Conservation (phyloP, 2,329 filamentous ascomycete genomes). For the Colletotrichum agaves region DNA sequence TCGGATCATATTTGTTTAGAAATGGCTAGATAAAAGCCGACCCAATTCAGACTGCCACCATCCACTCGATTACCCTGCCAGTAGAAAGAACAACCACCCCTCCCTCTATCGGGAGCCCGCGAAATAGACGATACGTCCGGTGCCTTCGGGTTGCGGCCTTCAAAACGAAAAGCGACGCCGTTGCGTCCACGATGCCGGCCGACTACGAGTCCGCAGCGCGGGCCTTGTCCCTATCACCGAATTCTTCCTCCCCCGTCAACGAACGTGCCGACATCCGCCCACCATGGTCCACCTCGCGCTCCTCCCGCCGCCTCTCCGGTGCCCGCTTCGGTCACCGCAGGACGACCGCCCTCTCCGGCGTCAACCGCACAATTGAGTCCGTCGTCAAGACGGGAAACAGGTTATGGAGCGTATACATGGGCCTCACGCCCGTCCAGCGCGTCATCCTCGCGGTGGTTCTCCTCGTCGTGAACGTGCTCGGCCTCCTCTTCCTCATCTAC, state of each 20-base stretch:
- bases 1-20: slow-evolving; percentile 1
- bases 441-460: slow-evolving; percentile 64
- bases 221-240: slow-evolving; percentile 58
- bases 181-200: slow-evolving; percentile 56
- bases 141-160: slow-evolving; percentile 17
- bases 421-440: slow-evolving; percentile 70
- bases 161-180: background rate
- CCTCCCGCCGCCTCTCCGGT: slow-evolving; percentile 53
- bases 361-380: slow-evolving; percentile 53
- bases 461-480: slow-evolving; percentile 63
- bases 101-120: slow-evolving; percentile 14
- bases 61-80: background rate
- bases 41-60: background rate
- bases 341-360: slow-evolving; percentile 41
- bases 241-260: slow-evolving; percentile 44
- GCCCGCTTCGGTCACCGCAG: slow-evolving; percentile 48
- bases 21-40: slow-evolving; percentile 14
- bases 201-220: slow-evolving; percentile 62
- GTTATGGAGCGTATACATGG: slow-evolving; percentile 61
- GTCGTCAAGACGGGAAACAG: slow-evolving; percentile 57
- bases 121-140: slow-evolving; percentile 14
- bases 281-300: slow-evolving; percentile 48
- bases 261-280: slow-evolving; percentile 57
- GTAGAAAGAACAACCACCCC: background rate
- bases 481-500: slow-evolving; percentile 79